phyloP scores from a whole-genome alignment of 192 early-diverging fungal genomes.

The Entomortierella lignicola region DNA sequence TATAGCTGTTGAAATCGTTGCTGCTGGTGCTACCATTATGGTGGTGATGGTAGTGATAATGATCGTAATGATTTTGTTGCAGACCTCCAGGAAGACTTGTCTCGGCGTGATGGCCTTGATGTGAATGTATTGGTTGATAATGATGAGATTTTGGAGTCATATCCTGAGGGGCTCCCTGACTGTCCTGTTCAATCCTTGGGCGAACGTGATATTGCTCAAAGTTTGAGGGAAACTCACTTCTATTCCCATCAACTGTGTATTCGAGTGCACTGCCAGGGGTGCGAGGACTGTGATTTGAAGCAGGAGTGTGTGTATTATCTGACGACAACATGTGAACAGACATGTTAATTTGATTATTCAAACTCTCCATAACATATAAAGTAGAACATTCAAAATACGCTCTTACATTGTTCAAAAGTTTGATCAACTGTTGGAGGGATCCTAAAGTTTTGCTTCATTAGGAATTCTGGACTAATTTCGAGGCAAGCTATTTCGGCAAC shows the following conservation, averaged over 20 bases:
- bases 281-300: constrained; percentile 33
- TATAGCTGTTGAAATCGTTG: background rate
- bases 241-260: constrained; percentile 3
- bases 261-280: constrained; percentile 26
- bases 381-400: too few relatives aligned
- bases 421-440: constrained; percentile 62
- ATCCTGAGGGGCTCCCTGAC: constrained; percentile 13
- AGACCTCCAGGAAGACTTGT: constrained; percentile 5
- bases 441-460: constrained; percentile 70
- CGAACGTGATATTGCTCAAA: constrained; percentile 39
- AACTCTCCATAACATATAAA: too few relatives aligned
- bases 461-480: constrained; percentile 67
- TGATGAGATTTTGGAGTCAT: constrained; percentile 34
- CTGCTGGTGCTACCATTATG: background rate
- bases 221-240: constrained; percentile 18
- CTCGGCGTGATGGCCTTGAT: constrained; percentile 20
- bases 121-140: constrained; percentile 24
- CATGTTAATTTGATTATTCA: too few relatives aligned
- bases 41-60: background rate
- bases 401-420: constrained; percentile 45
- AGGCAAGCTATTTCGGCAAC: constrained; percentile 61
- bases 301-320: constrained; percentile 23
- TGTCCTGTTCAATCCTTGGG: constrained; percentile 21
- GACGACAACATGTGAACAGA: too few relatives aligned
- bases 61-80: background rate